These are phyloP conservation scores for Tulasnella sp. DNA, from an alignment of 768 basidiomycete genomes.

Conservation along the genomic window DNA sequence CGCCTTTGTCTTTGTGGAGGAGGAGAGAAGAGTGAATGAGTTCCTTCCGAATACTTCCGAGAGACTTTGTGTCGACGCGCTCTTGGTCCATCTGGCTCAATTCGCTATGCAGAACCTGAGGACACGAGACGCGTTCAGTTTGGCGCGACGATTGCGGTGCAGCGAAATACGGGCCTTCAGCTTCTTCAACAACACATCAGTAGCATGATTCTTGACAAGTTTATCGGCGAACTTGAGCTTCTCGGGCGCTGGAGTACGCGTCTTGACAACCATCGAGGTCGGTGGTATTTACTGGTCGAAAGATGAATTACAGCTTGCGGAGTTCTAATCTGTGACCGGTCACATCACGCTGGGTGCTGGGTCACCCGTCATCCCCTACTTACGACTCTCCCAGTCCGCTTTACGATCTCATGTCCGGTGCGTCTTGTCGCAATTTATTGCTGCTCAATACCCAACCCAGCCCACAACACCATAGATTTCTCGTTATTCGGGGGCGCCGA, in stretches of 20 bases:
- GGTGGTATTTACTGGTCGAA: too few relatives aligned
- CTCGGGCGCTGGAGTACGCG: constrained; percentile 4
- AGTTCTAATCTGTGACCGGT: too few relatives aligned
- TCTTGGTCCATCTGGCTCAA: constrained; percentile 82
- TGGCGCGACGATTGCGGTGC: not conserved
- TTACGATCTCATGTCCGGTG: too few relatives aligned
- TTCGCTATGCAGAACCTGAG: constrained; percentile 30
- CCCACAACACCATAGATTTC: too few relatives aligned
- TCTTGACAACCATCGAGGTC: too few relatives aligned
- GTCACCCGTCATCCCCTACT: too few relatives aligned
- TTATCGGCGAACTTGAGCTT: constrained; percentile 61
- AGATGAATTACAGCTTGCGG: too few relatives aligned
- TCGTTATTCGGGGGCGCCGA: constrained; percentile 59
- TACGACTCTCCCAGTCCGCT: too few relatives aligned
- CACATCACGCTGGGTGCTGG: too few relatives aligned
- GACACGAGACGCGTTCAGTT: not conserved
- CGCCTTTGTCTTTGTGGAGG: constrained; percentile 89
- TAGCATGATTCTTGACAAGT: constrained; percentile 61
- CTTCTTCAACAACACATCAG: constrained; percentile 77
- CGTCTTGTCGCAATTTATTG: too few relatives aligned
- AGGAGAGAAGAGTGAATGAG: constrained; percentile 68
- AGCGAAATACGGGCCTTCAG: constrained; percentile 39
- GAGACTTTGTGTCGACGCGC: constrained; percentile 57
- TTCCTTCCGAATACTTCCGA: constrained; percentile 59
- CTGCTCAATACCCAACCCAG: too few relatives aligned